Conservation (phyloP, 2,329 filamentous ascomycete genomes). For the Pyricularia sp. region DNA sequence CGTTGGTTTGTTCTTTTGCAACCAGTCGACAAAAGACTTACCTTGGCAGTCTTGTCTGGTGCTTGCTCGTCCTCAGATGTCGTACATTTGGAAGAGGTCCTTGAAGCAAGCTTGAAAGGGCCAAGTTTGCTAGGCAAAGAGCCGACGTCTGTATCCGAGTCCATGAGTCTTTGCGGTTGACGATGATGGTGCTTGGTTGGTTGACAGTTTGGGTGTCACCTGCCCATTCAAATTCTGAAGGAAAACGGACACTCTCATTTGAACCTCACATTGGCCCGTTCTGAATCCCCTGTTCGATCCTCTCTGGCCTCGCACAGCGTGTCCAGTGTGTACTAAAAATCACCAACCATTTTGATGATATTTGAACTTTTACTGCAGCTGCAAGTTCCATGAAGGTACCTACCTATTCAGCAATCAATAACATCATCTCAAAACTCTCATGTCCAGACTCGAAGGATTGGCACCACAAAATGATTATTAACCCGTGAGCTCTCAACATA, state of each 20-base stretch:
- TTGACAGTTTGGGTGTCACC: not conserved
- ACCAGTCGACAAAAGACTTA: not conserved
- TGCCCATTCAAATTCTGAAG: not conserved
- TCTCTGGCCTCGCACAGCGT: not conserved
- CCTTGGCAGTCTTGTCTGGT: not conserved
- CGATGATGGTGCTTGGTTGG: not conserved
- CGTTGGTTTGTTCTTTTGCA: not conserved
- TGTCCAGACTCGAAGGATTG: too few relatives aligned
- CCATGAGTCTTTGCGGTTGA: not conserved
- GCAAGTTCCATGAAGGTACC: not conserved
- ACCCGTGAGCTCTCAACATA: too few relatives aligned
- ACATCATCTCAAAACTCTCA: too few relatives aligned
- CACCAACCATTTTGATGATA: not conserved
- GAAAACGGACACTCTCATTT: not conserved
- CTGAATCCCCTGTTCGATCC: too few relatives aligned
- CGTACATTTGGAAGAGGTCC: not conserved
- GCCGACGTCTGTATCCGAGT: not conserved
- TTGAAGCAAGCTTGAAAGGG: not conserved
- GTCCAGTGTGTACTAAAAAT: not conserved
- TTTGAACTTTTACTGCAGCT: not conserved
- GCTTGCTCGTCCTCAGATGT: not conserved
- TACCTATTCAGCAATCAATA: too few relatives aligned
- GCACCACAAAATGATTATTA: too few relatives aligned
- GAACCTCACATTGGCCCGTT: not conserved
- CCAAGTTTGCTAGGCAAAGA: not conserved